Evolutionary conservation across 805 yeast species (phyloP), one percentile per base, ranked within the genome.

Genomic region (Blastobotrys robertii): DNA sequence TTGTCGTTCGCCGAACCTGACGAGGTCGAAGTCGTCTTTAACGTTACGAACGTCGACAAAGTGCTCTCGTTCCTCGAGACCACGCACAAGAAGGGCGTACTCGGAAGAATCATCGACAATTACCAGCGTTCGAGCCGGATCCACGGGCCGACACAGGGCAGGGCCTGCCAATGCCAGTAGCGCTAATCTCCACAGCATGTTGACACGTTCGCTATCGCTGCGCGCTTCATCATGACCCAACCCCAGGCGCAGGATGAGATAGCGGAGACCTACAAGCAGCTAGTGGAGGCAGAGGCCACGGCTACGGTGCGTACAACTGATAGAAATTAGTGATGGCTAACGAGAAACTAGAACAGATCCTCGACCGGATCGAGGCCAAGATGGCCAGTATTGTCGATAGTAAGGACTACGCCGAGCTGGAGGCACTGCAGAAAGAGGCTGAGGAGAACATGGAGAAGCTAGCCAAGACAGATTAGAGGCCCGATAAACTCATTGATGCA

Each of bases 261-360:
- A 41, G 74, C 76, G 5, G 77, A 76, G 11, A 72, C 84, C 0
- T 76, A 76, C 57, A 68, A 74, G 51, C 73, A 78, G 52, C 60
- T 83, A 37, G 70, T 70, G 42, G 82, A 80, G 45, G 92, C 86
- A 1, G 92, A 83, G 56, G 57, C 64, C 45, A 80, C 84, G 1
- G 77, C 81, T 1, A 63, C 69, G 3, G 74, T 65, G 56, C 40
- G 70, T 64, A 3, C 7, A 12, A 15, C 6, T 11, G n/a, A 22
- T n/a, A 4, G 30, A 6, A n/a, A 6, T 37, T 4, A 12, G 32
- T 22, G 32, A 12, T 36, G 10, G 33, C 30, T 25, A 25, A 13
- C 33, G 10, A 29, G 70, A 56, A 67, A 46, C 63, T 83, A 48
- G 92, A 83, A 59, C 66, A 66, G 51, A 70, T 79, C 76, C 64